Percentiles rank a stretch among this genome's conserved stretches.
Evolutionary conservation across 768 basidiomycete species (phyloP).

Genomic region (Tylopilus rubrobrunneus): DNA sequence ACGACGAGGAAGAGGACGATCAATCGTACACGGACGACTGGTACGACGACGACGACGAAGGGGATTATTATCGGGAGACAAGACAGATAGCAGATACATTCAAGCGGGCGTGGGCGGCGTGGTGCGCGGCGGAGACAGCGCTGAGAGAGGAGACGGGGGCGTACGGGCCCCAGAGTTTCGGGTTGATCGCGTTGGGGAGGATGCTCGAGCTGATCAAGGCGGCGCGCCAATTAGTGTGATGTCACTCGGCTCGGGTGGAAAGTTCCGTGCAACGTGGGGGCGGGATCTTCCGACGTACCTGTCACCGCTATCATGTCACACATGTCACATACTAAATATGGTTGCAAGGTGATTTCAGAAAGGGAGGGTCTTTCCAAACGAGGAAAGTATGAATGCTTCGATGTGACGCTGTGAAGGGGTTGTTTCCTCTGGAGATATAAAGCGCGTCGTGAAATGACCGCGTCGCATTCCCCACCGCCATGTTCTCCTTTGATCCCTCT

Average conservation of each 20-base stretch:
- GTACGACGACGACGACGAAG: conserved; percentile 22
- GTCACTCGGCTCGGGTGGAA: conserved; percentile 12
- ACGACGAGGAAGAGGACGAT: conserved; percentile 26
- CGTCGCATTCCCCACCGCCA: conserved; percentile 1
- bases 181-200: conserved; percentile 40
- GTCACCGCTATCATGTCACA: neutral
- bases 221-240: conserved; percentile 1
- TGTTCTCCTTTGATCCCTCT: conserved; percentile 17
- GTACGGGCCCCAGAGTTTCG: conserved; percentile 45
- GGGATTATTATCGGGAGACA: conserved; percentile 27
- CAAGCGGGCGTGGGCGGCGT: conserved; percentile 42
- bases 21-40: conserved; percentile 25
- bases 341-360: conserved; percentile 28
- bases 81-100: conserved; percentile 30
- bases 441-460: conserved; percentile 7
- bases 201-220: conserved; percentile 40
- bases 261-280: conserved; percentile 20
- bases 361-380: conserved; percentile 16
- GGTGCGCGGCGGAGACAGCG: conserved; percentile 35
- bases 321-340: conserved; percentile 11
- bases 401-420: conserved; percentile 28
- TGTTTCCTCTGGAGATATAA: conserved; percentile 22
- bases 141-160: conserved; percentile 20
- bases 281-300: conserved; percentile 17
- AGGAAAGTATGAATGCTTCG: conserved; percentile 8